A percentile compares a stretch with the other conserved stretches of the same genome.
Conservation (phyloP, 73 alveolate genomes). For the Diophrys sp. region DNA sequence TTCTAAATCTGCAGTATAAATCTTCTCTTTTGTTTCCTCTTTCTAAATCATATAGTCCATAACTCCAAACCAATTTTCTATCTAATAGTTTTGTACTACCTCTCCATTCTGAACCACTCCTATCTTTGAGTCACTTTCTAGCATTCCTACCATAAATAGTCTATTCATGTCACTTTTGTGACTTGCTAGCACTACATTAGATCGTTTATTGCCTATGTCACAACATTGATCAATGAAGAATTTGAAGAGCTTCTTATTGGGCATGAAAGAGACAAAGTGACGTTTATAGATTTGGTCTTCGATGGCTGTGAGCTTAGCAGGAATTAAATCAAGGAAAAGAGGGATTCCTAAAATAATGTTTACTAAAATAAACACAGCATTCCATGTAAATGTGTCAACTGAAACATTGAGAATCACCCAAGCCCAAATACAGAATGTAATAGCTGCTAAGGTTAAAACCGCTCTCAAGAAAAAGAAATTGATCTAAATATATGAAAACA, state of each 20-base stretch:
- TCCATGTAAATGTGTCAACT: slow-evolving; percentile 14
- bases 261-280: neutral
- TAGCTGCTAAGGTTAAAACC: slow-evolving; percentile 1
- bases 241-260: slow-evolving; percentile 3
- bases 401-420: slow-evolving; percentile 10
- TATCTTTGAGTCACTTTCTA: neutral
- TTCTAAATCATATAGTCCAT: neutral
- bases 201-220: neutral
- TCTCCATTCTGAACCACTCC: neutral
- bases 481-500: slow-evolving; percentile 6
- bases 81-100: neutral
- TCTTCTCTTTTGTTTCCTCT: neutral
- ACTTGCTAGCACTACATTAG: neutral
- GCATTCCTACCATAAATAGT: neutral
- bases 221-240: neutral
- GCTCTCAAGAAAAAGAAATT: slow-evolving; percentile 11
- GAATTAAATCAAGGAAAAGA: neutral
- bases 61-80: neutral
- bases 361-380: neutral
- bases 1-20: neutral
- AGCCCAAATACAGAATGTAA: slow-evolving; percentile 8
- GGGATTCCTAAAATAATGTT: slow-evolving; percentile 11
- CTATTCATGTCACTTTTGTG: neutral
- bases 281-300: slow-evolving; percentile 1
- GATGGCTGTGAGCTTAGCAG: slow-evolving; percentile 5